Base-by-base conservation (phyloP, 345 rosid genomes). In the Hibiscus tridactylites region DNA sequence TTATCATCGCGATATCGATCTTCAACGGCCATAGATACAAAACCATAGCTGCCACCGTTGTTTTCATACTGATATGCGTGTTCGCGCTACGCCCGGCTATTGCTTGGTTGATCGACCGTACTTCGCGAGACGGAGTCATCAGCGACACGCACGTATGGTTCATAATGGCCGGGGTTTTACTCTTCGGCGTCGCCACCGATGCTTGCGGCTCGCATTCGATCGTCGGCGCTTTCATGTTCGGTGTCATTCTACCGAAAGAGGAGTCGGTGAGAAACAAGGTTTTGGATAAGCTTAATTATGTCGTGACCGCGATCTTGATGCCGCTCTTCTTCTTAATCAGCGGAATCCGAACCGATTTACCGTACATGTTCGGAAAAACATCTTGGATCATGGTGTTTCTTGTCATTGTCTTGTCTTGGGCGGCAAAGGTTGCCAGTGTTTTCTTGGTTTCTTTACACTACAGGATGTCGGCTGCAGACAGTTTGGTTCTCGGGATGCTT, bases 171-270 rank as follows among this genome's bases (percentile, higher is more conserved):
- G 91, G 91, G 12, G 78, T 85, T 13, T 15, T 77, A 63, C 0
- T 86, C 5, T 87, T 77, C 37, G 83, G 83, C n/a, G 49, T 88
- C 59, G 64, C 85, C 58, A 81, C 90, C 0, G 90, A 89, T 7
- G 76, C 69, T 0, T 80, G 82, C 19, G 93, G 97, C 10, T 50
- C 82, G 6, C 76, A 83, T 35, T 85, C 96, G 0, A 63, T 86
- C 7, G 58, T 84, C 0, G 97, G 97, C 13, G 88, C 88, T 33
- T 91, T 88, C 79, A 39, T 89, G 76, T 83, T 88, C 16, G 96
- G 97, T 3, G 84, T 82, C 4, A 81, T 87, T 9, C 73, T 91
- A 52, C 92, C 91, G 7, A 72, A 77, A 0, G 86, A 78, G 39
- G 83, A 81, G 44, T 66, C 74, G 7, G 71, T 77, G 15, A 71